Evolutionary conservation across 73 alveolate genomes (phyloP).

Genomic region (Symbiodinium pilosum): DNA sequence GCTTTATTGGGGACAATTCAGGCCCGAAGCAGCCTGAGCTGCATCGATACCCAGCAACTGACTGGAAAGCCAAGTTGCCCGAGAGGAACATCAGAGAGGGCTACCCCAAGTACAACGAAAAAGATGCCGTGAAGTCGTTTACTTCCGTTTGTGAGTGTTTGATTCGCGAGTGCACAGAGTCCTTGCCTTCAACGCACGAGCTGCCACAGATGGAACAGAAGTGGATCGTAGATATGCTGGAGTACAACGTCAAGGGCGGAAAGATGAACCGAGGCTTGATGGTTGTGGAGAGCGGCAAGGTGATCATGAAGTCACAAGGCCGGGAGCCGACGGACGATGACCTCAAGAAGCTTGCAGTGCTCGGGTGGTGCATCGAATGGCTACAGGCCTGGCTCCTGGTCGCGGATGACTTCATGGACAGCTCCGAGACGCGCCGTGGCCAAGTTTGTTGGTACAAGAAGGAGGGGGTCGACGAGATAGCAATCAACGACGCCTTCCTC

Average conservation of each 20-base stretch:
- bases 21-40: not conserved
- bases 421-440: conserved; percentile 64
- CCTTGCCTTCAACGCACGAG: conserved; percentile 39
- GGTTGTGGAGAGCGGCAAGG: conserved; percentile 76
- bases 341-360: conserved; percentile 44
- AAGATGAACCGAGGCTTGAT: conserved; percentile 92
- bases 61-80: not conserved
- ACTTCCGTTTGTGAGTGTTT: conserved; percentile 34
- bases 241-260: conserved; percentile 93
- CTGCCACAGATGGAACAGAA: conserved; percentile 72
- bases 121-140: conserved; percentile 40
- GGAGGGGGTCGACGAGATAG: conserved; percentile 88
- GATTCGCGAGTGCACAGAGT: conserved; percentile 3
- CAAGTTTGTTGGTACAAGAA: conserved; percentile 88
- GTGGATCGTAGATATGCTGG: conserved; percentile 27
- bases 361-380: conserved; percentile 95
- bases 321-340: conserved; percentile 34
- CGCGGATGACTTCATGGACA: conserved; percentile 93
- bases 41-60: conserved; percentile 58
- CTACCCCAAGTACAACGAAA: conserved; percentile 19
- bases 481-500: conserved; percentile 90
- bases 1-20: conserved; percentile 44
- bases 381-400: conserved; percentile 78
- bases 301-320: conserved; percentile 67
- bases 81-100: conserved; percentile 12